Conservation (phyloP, 768 basidiomycete genomes). For the Hygrophorus pudorinus region DNA sequence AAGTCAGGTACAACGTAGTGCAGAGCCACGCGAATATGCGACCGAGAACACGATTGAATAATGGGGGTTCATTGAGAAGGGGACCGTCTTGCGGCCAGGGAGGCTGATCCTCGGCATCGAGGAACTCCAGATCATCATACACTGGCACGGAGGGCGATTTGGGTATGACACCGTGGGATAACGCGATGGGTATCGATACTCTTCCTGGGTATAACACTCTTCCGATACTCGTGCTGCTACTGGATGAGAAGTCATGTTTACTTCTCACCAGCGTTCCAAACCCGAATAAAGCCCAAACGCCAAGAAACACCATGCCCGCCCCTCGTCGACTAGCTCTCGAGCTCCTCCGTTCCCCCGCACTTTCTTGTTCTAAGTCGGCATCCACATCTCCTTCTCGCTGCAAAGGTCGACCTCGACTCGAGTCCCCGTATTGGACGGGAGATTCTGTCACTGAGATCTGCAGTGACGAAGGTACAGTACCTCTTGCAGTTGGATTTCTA, state of each 20-base stretch:
- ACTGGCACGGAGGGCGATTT: neutral
- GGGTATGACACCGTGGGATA: constrained; percentile 10
- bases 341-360: constrained; percentile 22
- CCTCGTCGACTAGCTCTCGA: constrained; percentile 63
- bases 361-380: constrained; percentile 15
- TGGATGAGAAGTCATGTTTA: constrained; percentile 17
- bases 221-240: constrained; percentile 29
- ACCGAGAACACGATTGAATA: constrained; percentile 62
- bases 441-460: constrained; percentile 26
- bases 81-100: constrained; percentile 14
- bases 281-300: constrained; percentile 66
- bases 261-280: constrained; percentile 40
- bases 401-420: constrained; percentile 35
- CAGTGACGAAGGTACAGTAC: constrained; percentile 23
- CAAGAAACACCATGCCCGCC: constrained; percentile 75
- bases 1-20: constrained; percentile 87
- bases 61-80: constrained; percentile 15
- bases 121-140: constrained; percentile 1
- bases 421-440: constrained; percentile 13
- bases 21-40: constrained; percentile 93
- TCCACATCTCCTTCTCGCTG: constrained; percentile 26
- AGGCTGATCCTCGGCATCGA: constrained; percentile 7
- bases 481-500: constrained; percentile 18
- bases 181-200: constrained; percentile 7
- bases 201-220: constrained; percentile 30